Evolutionary conservation across 257 asterid genomes (phyloP).

Genomic region (Solanum raphanifolium): DNA sequence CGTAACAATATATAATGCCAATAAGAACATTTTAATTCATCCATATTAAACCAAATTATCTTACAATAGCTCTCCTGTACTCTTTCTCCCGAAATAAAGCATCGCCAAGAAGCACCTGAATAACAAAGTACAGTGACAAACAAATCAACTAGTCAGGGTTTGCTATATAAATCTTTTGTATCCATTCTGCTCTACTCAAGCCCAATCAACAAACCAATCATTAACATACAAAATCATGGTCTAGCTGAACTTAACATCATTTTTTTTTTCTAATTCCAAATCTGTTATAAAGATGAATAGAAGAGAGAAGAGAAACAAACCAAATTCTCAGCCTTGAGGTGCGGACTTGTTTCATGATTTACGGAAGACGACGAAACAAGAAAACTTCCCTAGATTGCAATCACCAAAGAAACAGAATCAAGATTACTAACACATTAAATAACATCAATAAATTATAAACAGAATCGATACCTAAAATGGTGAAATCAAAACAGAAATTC

Average conservation of each 20-base stretch:
- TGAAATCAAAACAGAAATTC: neutral
- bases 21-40: neutral
- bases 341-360: slow-evolving; percentile 67
- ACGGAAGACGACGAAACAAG: slow-evolving; percentile 68
- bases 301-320: slow-evolving; percentile 23
- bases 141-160: neutral
- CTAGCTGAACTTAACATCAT: neutral
- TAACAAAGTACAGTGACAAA: neutral
- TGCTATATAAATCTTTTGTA: neutral
- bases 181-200: neutral
- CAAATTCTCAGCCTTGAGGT: slow-evolving; percentile 81
- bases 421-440: neutral
- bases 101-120: slow-evolving; percentile 80
- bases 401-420: neutral
- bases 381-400: slow-evolving; percentile 59
- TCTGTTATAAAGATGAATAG: neutral
- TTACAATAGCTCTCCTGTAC: slow-evolving; percentile 78
- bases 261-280: neutral
- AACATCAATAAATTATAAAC: neutral
- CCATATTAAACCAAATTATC: slow-evolving; percentile 11
- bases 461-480: neutral
- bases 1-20: neutral
- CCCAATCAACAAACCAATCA: neutral
- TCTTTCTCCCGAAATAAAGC: slow-evolving; percentile 67
- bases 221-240: neutral